phyloP scores from a whole-genome alignment of 2,329 filamentous ascomycete species.

The Alternaria triticina region DNA sequence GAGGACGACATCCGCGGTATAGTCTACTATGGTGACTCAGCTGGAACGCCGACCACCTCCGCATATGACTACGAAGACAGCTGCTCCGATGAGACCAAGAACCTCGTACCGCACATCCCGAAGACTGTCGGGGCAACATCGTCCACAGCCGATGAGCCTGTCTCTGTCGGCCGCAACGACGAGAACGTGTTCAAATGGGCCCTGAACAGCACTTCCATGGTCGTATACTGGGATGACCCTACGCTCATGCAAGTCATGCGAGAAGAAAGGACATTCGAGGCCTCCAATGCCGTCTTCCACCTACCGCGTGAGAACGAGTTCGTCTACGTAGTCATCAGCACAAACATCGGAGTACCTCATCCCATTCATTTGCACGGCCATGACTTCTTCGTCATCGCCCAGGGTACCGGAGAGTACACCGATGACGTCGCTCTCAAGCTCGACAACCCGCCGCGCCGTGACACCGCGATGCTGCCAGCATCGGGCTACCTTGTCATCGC shows the following conservation, averaged over 20 bases:
- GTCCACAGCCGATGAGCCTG: slow-evolving; percentile 29
- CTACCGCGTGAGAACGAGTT: slow-evolving; percentile 37
- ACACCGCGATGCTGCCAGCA: slow-evolving; percentile 40
- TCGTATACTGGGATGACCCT: slow-evolving; percentile 48
- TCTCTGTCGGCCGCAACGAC: slow-evolving; percentile 37
- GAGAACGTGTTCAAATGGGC: slow-evolving; percentile 52
- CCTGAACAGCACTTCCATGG: slow-evolving; percentile 49
- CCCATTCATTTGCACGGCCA: slow-evolving; percentile 44
- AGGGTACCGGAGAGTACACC: slow-evolving; percentile 33
- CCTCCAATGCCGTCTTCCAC: slow-evolving; percentile 37
- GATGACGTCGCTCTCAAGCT: slow-evolving; percentile 24
- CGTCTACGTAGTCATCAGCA: slow-evolving; percentile 52
- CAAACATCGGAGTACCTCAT: slow-evolving; percentile 42
- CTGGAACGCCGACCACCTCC: slow-evolving; percentile 39
- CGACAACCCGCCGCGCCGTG: slow-evolving; percentile 41
- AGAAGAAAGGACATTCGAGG: slow-evolving; percentile 40
- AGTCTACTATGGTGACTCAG: slow-evolving; percentile 44
- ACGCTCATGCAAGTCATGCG: slow-evolving; percentile 46
- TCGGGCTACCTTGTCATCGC: slow-evolving; percentile 43
- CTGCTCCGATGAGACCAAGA: slow-evolving; percentile 47
- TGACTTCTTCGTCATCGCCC: slow-evolving; percentile 41
- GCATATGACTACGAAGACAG: slow-evolving; percentile 43
- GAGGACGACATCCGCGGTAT: slow-evolving; percentile 45
- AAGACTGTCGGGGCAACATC: slow-evolving; percentile 39
- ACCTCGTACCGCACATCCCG: slow-evolving; percentile 33